Base-by-base conservation (phyloP, 192 early-diverging fungal species). In the Backusella psychrophila region DNA sequence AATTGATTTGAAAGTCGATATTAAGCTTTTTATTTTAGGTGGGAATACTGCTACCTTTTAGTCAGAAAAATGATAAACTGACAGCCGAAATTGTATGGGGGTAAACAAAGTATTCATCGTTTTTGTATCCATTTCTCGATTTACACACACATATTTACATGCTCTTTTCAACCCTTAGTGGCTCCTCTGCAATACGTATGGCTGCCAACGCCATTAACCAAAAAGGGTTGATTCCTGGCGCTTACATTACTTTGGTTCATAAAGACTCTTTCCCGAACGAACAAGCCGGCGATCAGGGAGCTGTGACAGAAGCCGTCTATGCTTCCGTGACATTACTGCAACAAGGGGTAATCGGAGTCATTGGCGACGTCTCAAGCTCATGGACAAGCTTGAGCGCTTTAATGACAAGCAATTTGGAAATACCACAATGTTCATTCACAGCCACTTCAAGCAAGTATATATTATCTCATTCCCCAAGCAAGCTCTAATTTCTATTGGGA, bases 361-460 rank as follows among this genome's bases (percentile, higher is more conserved):
- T 86, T 77, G 85, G 85, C 6, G 85, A 86, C 76, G 78, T 83
- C 3, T 81, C 77, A 12, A 82, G 81, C 72, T 82, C 81, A 15
- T 80, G 83, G 65, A 82, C 85, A 7, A 80, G 78, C 15, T 77
- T 84, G n/a, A 81, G 79, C 14, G 85, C 85, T 1, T 39, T 86
- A 33, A 59, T 86, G 69, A 83, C 85, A 15, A 84, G 83, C 34
- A 73, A 81, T 9, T 72, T 86, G 19, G 73, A 82, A 38, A 82
- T 86, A 31, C 85, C 86, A n/a, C 83, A 86, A 66, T 86, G 83
- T 53, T 86, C 85, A n/a, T 86, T 79, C 29, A 80, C 85, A 21
- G 81, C 85, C 15, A 82, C 74, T 23, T 78, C 83, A 33, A 86
- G 85, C 82, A 81, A 75, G 79, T 80, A 33, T 42, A 26, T 65